These are phyloP conservation scores for Beauveria caledonica DNA, from an alignment of 2,329 filamentous ascomycete genomes.

Conservation along the genomic window DNA sequence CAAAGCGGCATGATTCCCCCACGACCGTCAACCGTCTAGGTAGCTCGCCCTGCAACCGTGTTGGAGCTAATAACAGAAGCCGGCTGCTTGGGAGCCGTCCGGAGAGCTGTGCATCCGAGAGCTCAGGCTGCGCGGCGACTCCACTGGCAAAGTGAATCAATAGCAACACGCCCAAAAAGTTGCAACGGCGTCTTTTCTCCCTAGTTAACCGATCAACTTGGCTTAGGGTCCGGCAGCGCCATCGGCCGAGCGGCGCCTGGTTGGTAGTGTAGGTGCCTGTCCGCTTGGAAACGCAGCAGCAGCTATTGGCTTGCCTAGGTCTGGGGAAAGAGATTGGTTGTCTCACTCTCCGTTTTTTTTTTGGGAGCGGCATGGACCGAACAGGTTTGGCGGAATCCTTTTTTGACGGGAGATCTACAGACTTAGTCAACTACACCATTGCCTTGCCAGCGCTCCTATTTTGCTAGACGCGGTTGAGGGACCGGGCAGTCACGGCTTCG, in stretches of 20 bases:
- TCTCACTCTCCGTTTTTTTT: not conserved
- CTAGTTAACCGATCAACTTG: not conserved
- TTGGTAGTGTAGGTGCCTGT: not conserved
- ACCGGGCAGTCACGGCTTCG: not conserved
- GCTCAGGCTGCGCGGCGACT: not conserved
- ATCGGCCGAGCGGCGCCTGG: not conserved
- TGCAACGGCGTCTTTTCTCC: not conserved
- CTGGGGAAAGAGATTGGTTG: conserved; percentile 2
- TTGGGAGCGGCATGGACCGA: not conserved
- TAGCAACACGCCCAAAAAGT: not conserved
- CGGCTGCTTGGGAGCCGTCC: conserved; percentile 5
- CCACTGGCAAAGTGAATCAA: not conserved
- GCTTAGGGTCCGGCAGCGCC: not conserved
- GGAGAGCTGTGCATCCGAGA: conserved; percentile 5
- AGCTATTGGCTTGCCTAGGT: not conserved
- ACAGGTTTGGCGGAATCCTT: not conserved
- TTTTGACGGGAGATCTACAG: not conserved
- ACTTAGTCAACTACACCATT: too few relatives aligned
- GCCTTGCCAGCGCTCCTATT: too few relatives aligned
- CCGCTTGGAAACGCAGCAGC: not conserved
- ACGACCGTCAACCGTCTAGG: not conserved
- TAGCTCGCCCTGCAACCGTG: not conserved
- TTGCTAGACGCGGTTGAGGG: not conserved
- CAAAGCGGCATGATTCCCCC: too few relatives aligned
- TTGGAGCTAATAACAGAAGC: not conserved